These are phyloP conservation scores for Ilyonectria sp. DNA, from an alignment of 2,329 filamentous ascomycete species.

Conservation along the genomic window DNA sequence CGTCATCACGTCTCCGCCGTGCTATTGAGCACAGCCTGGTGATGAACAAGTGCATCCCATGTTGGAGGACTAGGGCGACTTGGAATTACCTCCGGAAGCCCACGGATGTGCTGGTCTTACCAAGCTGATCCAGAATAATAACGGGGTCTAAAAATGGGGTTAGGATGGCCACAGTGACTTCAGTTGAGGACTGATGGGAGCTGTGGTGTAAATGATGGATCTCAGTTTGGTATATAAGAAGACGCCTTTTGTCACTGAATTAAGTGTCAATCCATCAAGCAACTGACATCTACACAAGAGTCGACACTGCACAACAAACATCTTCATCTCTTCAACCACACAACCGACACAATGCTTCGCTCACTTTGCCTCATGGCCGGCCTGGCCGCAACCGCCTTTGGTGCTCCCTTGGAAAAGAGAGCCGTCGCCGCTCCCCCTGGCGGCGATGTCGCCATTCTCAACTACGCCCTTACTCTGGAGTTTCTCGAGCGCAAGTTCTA, in stretches of 20 bases:
- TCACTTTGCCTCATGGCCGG: conserved; percentile 24
- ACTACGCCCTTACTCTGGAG: conserved; percentile 67
- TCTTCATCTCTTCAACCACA: neutral
- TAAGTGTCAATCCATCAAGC: neutral
- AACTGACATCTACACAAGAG: neutral
- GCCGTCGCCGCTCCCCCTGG: conserved; percentile 30
- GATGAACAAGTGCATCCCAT: neutral
- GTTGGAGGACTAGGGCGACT: neutral
- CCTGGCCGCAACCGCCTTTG: conserved; percentile 20
- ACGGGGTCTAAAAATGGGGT: neutral
- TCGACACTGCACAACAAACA: neutral
- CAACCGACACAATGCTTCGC: conserved; percentile 16
- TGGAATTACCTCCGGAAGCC: neutral
- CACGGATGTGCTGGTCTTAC: neutral
- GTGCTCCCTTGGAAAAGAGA: conserved; percentile 29
- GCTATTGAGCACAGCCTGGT: neutral
- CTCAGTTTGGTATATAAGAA: neutral
- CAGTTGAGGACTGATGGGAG: neutral
- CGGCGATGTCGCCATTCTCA: conserved; percentile 55
- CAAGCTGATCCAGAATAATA: conserved; percentile 5
- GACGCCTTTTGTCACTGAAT: neutral
- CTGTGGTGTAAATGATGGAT: neutral
- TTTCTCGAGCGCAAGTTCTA: conserved; percentile 76
- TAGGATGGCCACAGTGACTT: neutral
- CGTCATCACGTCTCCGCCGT: neutral